Evolutionary conservation across 1,139 yeast species (phyloP), one percentile per base, ranked within the genome.

Genomic region (Suhomyces kunorum): DNA sequence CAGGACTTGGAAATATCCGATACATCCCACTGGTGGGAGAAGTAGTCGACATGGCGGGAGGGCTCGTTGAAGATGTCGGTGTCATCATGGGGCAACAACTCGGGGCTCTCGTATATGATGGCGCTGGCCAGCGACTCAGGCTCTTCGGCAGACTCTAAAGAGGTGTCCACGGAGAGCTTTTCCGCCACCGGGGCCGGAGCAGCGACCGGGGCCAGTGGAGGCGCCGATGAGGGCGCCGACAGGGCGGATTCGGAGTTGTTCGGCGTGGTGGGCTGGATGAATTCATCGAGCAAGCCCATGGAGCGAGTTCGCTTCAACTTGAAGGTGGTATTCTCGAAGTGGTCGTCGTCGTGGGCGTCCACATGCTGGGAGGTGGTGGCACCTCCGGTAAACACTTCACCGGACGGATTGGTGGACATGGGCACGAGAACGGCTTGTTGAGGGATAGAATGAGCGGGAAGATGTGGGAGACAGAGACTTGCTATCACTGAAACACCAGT

Each of bases 11-110:
- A 86, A 28, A 92, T 87, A 60, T 92, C 98, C 5, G 82, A 71
- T 50, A 90, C 98, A 54, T 88, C 88, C 98, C 98, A 92, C 58
- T 92, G 78, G 59, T 92, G 96, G 5, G 96, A 87, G 32, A 92
- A 73, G 61, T 92, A 92, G 66, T 92, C 98, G 12, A 92, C 98
- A 57, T 90, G 97, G 38, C 83, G 77, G 34, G 85, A 78, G 5
- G 98, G 97, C 55, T 87, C 95, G 48, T 79, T 78, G 39, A 78
- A 78, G 27, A 90, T 74, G 53, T 86, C 95, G 20, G 82, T 79
- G 63, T 92, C 98, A 63, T 92, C 98, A 54, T 86, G 89, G 12
- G 88, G 87, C 25, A 65, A 56, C 45, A 72, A 53, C 35, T 73
- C 78, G 73, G 75, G 36, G 66, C 40, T 36, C 16, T 41, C 31